Evolutionary conservation across 805 yeast species (phyloP).

Genomic region (Candida alai): DNA sequence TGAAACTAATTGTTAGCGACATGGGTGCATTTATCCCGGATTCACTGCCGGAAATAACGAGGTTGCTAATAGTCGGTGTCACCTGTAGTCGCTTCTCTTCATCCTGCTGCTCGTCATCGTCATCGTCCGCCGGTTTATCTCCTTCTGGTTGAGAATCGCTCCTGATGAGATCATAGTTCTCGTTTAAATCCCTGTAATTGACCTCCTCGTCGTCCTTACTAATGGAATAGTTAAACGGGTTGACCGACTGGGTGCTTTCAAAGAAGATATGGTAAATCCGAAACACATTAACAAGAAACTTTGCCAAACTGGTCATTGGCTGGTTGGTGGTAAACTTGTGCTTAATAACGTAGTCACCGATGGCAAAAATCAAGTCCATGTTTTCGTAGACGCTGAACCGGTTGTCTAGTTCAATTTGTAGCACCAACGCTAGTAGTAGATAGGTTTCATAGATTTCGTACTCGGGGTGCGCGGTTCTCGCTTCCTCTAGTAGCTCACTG

Average conservation of each 20-base stretch:
- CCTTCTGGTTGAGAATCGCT: slow-evolving; percentile 13
- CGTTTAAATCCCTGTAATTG: slow-evolving; percentile 44
- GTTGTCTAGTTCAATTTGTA: slow-evolving; percentile 37
- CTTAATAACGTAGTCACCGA: slow-evolving; percentile 32
- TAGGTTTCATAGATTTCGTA: slow-evolving; percentile 28
- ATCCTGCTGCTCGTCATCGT: slow-evolving; percentile 14
- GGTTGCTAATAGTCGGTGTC: slow-evolving; percentile 23
- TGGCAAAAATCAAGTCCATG: slow-evolving; percentile 36
- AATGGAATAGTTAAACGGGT: slow-evolving; percentile 43
- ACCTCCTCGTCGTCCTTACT: slow-evolving; percentile 28
- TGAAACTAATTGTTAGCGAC: slow-evolving; percentile 27
- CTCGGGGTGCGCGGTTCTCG: slow-evolving; percentile 4
- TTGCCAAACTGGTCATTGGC: slow-evolving; percentile 19
- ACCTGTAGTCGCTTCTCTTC: slow-evolving; percentile 11
- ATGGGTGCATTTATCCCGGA: slow-evolving; percentile 15
- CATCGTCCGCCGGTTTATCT: slow-evolving; percentile 12
- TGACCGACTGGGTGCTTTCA: slow-evolving; percentile 48
- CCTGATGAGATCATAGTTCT: slow-evolving; percentile 29
- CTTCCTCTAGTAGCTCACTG: slow-evolving; percentile 9
- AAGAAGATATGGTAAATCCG: slow-evolving; percentile 34
- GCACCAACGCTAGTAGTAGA: slow-evolving; percentile 32
- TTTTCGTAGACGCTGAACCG: slow-evolving; percentile 40
- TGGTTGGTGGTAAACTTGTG: slow-evolving; percentile 13
- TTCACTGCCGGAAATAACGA: slow-evolving; percentile 10
- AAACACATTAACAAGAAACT: slow-evolving; percentile 26